Percentiles rank a stretch among this genome's conserved stretches.
Conservation (phyloP, 495 filamentous ascomycete species). For the Xylaria cubensis region DNA sequence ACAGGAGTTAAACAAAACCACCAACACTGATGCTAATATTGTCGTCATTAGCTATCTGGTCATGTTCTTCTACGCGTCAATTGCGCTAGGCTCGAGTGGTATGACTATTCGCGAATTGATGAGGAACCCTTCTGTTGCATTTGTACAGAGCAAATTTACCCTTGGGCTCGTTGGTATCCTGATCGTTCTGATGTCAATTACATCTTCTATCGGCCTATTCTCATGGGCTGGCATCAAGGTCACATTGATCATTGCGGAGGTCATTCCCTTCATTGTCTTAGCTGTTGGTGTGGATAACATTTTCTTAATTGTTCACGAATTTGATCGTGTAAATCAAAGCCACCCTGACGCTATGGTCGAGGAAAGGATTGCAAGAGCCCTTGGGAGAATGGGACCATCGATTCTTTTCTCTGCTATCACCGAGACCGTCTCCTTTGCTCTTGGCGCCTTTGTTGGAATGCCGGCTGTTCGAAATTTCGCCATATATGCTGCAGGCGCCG, state of each 20-base stretch:
- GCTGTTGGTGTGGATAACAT: slow-evolving; percentile 99
- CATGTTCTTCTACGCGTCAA: slow-evolving; percentile 96
- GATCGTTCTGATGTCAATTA: slow-evolving; percentile 97
- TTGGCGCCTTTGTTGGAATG: slow-evolving; percentile 96
- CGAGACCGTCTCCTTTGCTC: slow-evolving; percentile 88
- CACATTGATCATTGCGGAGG: slow-evolving; percentile 96
- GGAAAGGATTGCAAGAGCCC: slow-evolving; percentile 78
- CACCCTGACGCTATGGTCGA: slow-evolving; percentile 87
- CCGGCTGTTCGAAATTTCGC: slow-evolving; percentile 97
- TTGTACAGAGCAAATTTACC: slow-evolving; percentile 95
- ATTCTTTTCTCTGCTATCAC: slow-evolving; percentile 94
- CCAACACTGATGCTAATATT: slow-evolving; percentile 97
- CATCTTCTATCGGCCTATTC: slow-evolving; percentile 91
- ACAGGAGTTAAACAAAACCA: slow-evolving; percentile 92
- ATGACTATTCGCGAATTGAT: slow-evolving; percentile 76
- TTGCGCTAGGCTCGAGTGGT: slow-evolving; percentile 88
- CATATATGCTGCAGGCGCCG: slow-evolving; percentile 92
- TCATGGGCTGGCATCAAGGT: slow-evolving; percentile 88
- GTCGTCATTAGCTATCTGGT: slow-evolving; percentile 96
- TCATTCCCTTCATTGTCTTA: slow-evolving; percentile 95
- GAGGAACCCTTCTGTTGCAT: slow-evolving; percentile 76
- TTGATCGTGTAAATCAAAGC: slow-evolving; percentile 90
- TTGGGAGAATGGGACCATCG: slow-evolving; percentile 93
- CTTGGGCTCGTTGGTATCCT: slow-evolving; percentile 89
- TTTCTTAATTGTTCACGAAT: slow-evolving; percentile 97